These are phyloP conservation scores for Vanilla planifolia DNA, from an alignment of 106 monocot species.

Conservation along the genomic window DNA sequence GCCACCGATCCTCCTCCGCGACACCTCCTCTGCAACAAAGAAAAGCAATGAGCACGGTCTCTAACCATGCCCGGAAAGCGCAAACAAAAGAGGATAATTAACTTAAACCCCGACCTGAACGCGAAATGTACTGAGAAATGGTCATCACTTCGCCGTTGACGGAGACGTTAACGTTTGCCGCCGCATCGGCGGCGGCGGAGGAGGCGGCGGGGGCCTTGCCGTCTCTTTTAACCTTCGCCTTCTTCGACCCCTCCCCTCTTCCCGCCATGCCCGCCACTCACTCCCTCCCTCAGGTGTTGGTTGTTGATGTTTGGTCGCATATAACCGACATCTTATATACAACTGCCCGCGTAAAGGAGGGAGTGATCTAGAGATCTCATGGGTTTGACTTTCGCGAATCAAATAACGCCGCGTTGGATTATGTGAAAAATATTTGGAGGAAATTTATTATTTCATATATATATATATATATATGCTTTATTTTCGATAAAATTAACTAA, in stretches of 20 bases:
- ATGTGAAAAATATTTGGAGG: no score
- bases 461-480: no score
- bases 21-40: conserved; percentile 30
- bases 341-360: no score
- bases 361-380: no score
- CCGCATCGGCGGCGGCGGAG: not conserved
- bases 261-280: no score
- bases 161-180: not conserved
- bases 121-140: conserved; percentile 4
- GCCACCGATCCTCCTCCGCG: conserved; percentile 23
- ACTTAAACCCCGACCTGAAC: not conserved
- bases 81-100: not conserved
- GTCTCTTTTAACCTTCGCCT: not conserved
- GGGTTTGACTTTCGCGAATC: no score
- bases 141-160: conserved; percentile 4
- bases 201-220: not conserved
- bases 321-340: no score
- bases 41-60: not conserved
- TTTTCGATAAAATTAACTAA: no score
- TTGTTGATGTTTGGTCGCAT: no score
- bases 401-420: no score
- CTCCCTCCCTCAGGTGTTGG: no score
- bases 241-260: not conserved
- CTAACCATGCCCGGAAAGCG: not conserved
- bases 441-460: no score